Evolutionary conservation across 768 basidiomycete species (phyloP).

Genomic region (Suillus bovinus): DNA sequence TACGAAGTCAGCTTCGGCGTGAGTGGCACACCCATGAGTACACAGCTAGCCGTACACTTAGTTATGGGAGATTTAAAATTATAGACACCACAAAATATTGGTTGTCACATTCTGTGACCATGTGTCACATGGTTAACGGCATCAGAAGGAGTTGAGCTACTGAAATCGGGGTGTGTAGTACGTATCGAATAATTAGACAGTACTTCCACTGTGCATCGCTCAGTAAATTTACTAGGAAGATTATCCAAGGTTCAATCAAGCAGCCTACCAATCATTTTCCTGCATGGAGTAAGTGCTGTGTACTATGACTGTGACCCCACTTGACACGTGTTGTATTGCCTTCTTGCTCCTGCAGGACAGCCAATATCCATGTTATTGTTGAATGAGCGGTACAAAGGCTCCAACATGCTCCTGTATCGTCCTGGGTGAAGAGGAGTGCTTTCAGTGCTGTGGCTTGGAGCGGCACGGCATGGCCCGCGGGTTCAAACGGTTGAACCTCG

Average conservation of each 20-base stretch:
- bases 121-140: not conserved
- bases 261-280: not conserved
- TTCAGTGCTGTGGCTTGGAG: not conserved
- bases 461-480: not conserved
- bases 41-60: not conserved
- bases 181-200: too few relatives aligned
- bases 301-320: too few relatives aligned
- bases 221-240: not conserved
- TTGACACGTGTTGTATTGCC: not conserved
- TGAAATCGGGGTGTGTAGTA: too few relatives aligned
- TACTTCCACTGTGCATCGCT: too few relatives aligned
- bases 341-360: not conserved
- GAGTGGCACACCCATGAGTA: not conserved
- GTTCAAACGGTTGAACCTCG: not conserved
- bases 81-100: not conserved
- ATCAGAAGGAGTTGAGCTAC: too few relatives aligned
- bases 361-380: not conserved
- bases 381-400: not conserved
- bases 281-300: not conserved
- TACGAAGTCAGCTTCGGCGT: not conserved
- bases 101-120: not conserved
- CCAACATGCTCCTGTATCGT: not conserved
- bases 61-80: constrained; percentile 9
- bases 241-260: not conserved
- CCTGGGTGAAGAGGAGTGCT: not conserved